Conservation (phyloP, 1,139 yeast species). For the Zygosaccharomyces pseudobailii region DNA sequence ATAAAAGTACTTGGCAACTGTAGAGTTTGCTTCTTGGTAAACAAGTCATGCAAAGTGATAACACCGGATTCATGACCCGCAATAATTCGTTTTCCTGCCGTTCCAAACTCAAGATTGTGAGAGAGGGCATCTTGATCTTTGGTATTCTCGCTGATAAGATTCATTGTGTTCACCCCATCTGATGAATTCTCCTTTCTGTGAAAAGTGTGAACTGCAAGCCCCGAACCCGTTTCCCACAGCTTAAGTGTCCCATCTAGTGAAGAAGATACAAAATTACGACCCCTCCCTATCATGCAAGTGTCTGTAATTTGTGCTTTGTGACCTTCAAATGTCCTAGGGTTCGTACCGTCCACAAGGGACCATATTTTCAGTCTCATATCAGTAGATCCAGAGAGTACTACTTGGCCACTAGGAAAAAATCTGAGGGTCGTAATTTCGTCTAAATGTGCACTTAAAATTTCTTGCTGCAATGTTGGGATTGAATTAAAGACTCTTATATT, state of each 20-base stretch:
- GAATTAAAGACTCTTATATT: constrained; percentile 29
- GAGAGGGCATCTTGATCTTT: not conserved
- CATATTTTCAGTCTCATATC: constrained; percentile 58
- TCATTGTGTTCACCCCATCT: constrained; percentile 36
- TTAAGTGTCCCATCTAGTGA: constrained; percentile 50
- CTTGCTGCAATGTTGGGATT: constrained; percentile 15
- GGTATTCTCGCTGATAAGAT: constrained; percentile 3
- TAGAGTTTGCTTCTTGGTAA: constrained; percentile 20
- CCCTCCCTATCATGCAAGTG: constrained; percentile 50
- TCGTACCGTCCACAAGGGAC: constrained; percentile 45
- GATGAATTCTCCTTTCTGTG: constrained; percentile 34
- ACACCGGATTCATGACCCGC: constrained; percentile 51
- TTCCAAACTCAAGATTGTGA: constrained; percentile 37
- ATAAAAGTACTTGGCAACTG: constrained; percentile 21
- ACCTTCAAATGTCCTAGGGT: constrained; percentile 46
- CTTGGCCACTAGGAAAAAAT: constrained; percentile 60
- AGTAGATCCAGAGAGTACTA: constrained; percentile 48
- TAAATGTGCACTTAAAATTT: constrained; percentile 43
- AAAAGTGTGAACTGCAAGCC: constrained; percentile 41
- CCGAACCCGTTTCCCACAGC: constrained; percentile 68
- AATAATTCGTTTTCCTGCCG: constrained; percentile 38
- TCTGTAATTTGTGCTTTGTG: constrained; percentile 47
- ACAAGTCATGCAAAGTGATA: constrained; percentile 39
- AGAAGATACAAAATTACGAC: constrained; percentile 56
- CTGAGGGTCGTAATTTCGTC: constrained; percentile 39